phyloP scores from a whole-genome alignment of 2,329 filamentous ascomycete species.

The Macrophomina pseudophaseolina region DNA sequence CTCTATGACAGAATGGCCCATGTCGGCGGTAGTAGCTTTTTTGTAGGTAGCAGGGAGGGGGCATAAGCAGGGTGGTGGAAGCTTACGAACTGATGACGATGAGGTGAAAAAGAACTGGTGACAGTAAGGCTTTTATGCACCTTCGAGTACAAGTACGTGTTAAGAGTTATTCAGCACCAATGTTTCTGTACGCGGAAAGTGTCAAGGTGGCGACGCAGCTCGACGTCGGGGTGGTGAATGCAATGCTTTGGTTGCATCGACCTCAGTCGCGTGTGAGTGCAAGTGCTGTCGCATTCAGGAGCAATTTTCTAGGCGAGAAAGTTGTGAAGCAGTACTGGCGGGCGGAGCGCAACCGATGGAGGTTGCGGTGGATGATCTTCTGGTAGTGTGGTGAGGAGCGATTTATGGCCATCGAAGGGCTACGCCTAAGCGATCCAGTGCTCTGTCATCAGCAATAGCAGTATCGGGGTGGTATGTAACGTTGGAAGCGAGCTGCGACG shows the following conservation, averaged over 20 bases:
- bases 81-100: slow-evolving; percentile 1
- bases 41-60: not conserved
- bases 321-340: not conserved
- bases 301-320: not conserved
- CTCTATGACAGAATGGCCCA: not conserved
- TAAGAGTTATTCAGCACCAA: no score
- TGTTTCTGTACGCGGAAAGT: not conserved
- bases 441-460: not conserved
- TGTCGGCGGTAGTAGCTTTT: not conserved
- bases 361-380: not conserved
- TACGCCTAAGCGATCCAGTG: not conserved
- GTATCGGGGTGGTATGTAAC: no score
- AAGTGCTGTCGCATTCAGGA: not conserved
- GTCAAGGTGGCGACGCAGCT: not conserved
- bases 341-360: not conserved
- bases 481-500: not conserved
- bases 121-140: not conserved
- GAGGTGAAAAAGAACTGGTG: not conserved
- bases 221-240: no score
- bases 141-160: not conserved
- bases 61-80: not conserved
- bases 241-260: no score
- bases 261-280: not conserved
- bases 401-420: not conserved
- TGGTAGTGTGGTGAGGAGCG: not conserved